phyloP scores from a whole-genome alignment of 2,329 filamentous ascomycete genomes.

The Fusarium proliferatum region DNA sequence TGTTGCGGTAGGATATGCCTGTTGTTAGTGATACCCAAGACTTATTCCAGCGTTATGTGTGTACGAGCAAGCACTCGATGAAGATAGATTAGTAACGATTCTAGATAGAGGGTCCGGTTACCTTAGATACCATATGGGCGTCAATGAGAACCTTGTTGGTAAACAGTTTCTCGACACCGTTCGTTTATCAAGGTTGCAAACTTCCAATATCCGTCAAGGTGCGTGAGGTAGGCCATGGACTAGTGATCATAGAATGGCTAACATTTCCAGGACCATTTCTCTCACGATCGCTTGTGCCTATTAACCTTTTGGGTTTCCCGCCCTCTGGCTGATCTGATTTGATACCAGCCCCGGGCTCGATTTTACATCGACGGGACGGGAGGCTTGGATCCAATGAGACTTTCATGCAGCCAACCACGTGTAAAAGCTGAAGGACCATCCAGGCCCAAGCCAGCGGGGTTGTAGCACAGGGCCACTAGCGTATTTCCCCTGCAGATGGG shows the following conservation, averaged over 20 bases:
- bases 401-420: slow-evolving; percentile 22
- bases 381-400: slow-evolving; percentile 14
- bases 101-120: not conserved
- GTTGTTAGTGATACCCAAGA: slow-evolving; percentile 36
- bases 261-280: not conserved
- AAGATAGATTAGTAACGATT: not conserved
- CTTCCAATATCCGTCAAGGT: slow-evolving; percentile 8
- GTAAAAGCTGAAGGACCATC: not conserved
- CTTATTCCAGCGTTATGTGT: slow-evolving; percentile 2
- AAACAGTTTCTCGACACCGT: not conserved
- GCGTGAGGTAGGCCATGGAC: not conserved
- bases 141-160: slow-evolving; percentile 34
- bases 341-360: not conserved
- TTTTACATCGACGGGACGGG: not conserved
- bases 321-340: not conserved
- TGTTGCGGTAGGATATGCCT: slow-evolving; percentile 16
- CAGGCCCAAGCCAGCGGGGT: not conserved
- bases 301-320: not conserved
- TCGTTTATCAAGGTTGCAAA: slow-evolving; percentile 31
- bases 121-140: not conserved
- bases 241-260: not conserved
- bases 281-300: not conserved
- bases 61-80: not conserved
- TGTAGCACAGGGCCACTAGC: slow-evolving; percentile 24
- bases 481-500: slow-evolving; percentile 19